Percentiles rank a stretch among this genome's conserved stretches.
Conservation (phyloP, 1,284 basidiomycete genomes). For the Ganoderma multipileum region DNA sequence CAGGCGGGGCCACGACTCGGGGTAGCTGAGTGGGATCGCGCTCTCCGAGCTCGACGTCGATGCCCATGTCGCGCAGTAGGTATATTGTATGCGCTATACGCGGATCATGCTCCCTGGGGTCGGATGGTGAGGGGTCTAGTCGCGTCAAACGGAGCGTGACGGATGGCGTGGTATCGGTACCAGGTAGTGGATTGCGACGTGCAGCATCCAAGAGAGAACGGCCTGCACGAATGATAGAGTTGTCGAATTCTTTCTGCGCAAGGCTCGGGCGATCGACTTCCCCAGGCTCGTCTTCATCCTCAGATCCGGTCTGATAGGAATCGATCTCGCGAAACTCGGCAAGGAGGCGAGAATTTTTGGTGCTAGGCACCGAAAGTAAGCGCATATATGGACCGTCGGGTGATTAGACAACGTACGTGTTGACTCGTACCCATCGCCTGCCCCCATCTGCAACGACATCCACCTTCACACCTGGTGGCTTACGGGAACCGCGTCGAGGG, state of each 20-base stretch:
- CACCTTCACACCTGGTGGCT: conserved; percentile 66
- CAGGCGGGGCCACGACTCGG: conserved; percentile 15
- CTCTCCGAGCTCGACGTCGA: conserved; percentile 75
- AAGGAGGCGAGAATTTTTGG: conserved; percentile 76
- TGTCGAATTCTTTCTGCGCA: conserved; percentile 66
- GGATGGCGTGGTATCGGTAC: conserved; percentile 39
- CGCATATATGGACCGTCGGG: background rate
- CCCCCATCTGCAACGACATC: conserved; percentile 83
- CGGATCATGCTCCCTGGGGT: conserved; percentile 50
- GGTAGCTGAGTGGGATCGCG: conserved; percentile 40
- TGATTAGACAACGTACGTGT: conserved; percentile 67
- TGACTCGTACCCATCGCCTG: conserved; percentile 79
- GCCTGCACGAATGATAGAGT: conserved; percentile 73
- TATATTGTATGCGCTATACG: conserved; percentile 70
- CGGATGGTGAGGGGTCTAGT: conserved; percentile 56
- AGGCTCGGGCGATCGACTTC: conserved; percentile 43
- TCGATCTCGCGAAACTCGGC: conserved; percentile 84
- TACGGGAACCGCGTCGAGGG: conserved; percentile 37
- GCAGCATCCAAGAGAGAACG: conserved; percentile 69
- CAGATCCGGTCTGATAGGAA: conserved; percentile 77
- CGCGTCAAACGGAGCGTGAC: conserved; percentile 76
- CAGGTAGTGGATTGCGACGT: conserved; percentile 50
- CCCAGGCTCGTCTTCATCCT: conserved; percentile 55
- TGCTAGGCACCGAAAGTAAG: conserved; percentile 47
- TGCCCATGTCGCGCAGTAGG: conserved; percentile 62